phyloP scores from a whole-genome alignment of 116 monocot species.

The Papilionanthe hybrid region DNA sequence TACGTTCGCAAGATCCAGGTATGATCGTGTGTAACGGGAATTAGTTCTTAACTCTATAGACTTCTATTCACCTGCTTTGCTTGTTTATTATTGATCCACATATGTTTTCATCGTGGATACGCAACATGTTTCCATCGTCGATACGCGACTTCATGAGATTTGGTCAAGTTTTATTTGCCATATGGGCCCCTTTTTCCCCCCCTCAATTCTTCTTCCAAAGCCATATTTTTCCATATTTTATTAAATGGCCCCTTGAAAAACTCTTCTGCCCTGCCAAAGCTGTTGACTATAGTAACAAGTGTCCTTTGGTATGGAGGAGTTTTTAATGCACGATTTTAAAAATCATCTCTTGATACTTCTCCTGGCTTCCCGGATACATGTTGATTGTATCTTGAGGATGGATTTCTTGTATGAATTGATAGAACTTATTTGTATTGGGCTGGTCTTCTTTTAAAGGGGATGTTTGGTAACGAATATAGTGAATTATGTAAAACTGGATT shows the following conservation, averaged over 20 bases:
- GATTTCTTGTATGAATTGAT: too few relatives aligned
- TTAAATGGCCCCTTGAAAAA: background rate
- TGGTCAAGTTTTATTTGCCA: background rate
- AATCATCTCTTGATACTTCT: background rate
- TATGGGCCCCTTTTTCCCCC: too few relatives aligned
- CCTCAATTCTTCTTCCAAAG: background rate
- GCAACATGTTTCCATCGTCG: background rate
- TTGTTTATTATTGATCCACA: background rate
- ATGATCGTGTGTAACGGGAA: background rate
- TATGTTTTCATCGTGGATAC: background rate
- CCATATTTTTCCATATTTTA: background rate
- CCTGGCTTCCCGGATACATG: background rate
- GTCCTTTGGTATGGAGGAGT: background rate
- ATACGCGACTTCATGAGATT: background rate
- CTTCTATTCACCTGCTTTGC: background rate
- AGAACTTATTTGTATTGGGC: too few relatives aligned
- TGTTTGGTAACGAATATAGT: too few relatives aligned
- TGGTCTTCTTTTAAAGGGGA: too few relatives aligned
- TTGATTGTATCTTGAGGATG: background rate
- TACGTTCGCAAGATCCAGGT: conserved; percentile 70
- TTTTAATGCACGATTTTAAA: background rate
- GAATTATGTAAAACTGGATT: too few relatives aligned
- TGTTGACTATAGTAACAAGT: background rate
- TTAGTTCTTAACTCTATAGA: background rate
- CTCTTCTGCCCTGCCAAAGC: background rate